These are phyloP conservation scores for Dactylellina haptotyla DNA, from an alignment of 2,329 filamentous ascomycete genomes.

Conservation along the genomic window DNA sequence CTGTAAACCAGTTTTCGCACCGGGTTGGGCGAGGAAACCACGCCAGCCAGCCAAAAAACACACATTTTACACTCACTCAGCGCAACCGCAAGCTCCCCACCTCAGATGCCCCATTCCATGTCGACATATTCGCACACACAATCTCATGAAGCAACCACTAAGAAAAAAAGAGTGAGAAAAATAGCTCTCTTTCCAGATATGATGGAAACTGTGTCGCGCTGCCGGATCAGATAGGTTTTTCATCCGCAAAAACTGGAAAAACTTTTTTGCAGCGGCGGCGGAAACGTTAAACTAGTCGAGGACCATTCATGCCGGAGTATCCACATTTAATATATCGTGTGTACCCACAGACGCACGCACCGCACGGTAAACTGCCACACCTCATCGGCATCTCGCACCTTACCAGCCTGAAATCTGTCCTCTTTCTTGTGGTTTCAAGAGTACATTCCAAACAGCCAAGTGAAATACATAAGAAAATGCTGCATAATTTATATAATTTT, in stretches of 20 bases:
- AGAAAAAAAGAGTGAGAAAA: not conserved
- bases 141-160: not conserved
- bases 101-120: not conserved
- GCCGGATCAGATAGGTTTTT: not conserved
- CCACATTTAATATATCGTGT: slow-evolving; percentile 52
- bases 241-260: slow-evolving; percentile 32
- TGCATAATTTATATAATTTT: not conserved
- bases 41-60: slow-evolving; percentile 30
- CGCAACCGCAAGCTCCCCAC: slow-evolving; percentile 26
- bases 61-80: not conserved
- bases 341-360: slow-evolving; percentile 44
- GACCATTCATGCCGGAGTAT: slow-evolving; percentile 30
- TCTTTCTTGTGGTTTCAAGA: slow-evolving; percentile 22
- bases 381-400: slow-evolving; percentile 54
- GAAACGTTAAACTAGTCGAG: not conserved
- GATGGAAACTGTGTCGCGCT: not conserved
- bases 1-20: slow-evolving; percentile 39
- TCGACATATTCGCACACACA: slow-evolving; percentile 21
- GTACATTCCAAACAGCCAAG: slow-evolving; percentile 6
- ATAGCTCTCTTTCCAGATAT: not conserved
- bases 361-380: slow-evolving; percentile 50
- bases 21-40: not conserved
- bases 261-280: slow-evolving; percentile 26
- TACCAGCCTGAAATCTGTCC: slow-evolving; percentile 53
- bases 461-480: not conserved